Percentiles rank a stretch among this genome's conserved stretches.
Evolutionary conservation across 164 flowering plant genomes (phyloP).

Genomic region (Annona cherimola): DNA sequence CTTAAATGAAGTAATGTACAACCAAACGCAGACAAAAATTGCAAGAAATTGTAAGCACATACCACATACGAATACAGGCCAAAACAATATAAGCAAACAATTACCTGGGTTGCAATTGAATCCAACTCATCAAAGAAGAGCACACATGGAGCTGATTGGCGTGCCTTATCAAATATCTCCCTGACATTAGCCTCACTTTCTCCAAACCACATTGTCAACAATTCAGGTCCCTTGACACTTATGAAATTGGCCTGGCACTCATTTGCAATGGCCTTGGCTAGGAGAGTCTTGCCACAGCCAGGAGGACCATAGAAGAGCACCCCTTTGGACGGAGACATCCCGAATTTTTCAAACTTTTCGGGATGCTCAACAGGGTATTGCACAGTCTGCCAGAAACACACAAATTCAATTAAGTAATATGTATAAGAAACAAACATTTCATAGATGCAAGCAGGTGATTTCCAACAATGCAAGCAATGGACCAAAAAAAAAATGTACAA

Average conservation of each 20-base stretch:
- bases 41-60: not conserved
- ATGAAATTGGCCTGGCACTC: constrained; percentile 75
- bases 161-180: constrained; percentile 68
- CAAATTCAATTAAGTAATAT: not conserved
- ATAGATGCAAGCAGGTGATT: not conserved
- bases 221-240: constrained; percentile 66
- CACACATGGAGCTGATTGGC: constrained; percentile 66
- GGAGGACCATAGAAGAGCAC: constrained; percentile 73
- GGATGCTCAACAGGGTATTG: constrained; percentile 82
- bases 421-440: not conserved
- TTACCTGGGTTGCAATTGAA: constrained; percentile 68
- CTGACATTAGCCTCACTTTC: constrained; percentile 74
- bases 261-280: constrained; percentile 75
- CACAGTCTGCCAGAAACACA: constrained; percentile 42
- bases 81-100: not conserved
- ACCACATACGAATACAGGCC: not conserved
- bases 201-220: constrained; percentile 78
- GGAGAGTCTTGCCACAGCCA: constrained; percentile 70
- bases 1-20: not conserved
- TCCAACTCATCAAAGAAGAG: constrained; percentile 76
- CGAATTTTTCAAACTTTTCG: constrained; percentile 72
- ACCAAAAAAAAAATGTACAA: not conserved
- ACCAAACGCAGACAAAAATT: not conserved
- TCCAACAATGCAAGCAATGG: not conserved
- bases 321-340: constrained; percentile 77